phyloP scores from a whole-genome alignment of 2,329 filamentous ascomycete species.

The Lasiodiplodia sp. region DNA sequence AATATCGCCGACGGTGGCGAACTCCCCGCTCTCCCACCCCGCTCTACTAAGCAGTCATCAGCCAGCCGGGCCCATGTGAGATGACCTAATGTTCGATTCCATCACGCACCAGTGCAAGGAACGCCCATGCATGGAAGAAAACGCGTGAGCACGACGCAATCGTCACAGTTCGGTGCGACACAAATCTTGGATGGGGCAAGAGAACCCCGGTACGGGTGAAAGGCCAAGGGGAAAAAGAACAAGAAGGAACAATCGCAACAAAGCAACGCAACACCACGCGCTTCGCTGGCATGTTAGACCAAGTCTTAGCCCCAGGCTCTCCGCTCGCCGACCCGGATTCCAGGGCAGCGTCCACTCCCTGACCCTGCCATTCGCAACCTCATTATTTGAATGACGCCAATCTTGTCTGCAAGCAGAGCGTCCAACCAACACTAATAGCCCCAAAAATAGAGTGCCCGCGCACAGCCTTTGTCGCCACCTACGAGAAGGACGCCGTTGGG shows the following conservation, averaged over 20 bases:
- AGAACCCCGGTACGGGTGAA: background rate
- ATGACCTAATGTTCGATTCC: background rate
- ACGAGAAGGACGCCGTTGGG: background rate
- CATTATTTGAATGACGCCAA: conserved; percentile 18
- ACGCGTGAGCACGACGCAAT: background rate
- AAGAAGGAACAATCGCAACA: conserved; percentile 1
- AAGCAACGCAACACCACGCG: conserved; percentile 7
- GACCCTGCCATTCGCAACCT: background rate
- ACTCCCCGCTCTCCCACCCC: background rate
- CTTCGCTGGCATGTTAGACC: background rate
- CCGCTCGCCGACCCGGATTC: conserved; percentile 1
- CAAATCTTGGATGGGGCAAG: background rate
- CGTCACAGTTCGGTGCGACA: background rate
- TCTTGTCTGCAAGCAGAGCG: background rate
- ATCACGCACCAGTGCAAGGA: background rate
- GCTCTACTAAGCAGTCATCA: background rate
- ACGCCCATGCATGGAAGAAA: background rate
- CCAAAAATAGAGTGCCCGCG: conserved; percentile 12
- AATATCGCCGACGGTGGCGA: background rate
- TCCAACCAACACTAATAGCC: background rate
- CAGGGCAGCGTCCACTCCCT: conserved; percentile 3
- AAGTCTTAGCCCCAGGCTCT: background rate
- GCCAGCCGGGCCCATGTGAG: background rate
- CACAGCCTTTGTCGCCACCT: conserved; percentile 1
- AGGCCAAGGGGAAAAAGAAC: background rate